A percentile compares a stretch with the other conserved stretches of the same genome.
phyloP scores from a whole-genome alignment of 345 rosid species.

The Laguncularia racemosa region DNA sequence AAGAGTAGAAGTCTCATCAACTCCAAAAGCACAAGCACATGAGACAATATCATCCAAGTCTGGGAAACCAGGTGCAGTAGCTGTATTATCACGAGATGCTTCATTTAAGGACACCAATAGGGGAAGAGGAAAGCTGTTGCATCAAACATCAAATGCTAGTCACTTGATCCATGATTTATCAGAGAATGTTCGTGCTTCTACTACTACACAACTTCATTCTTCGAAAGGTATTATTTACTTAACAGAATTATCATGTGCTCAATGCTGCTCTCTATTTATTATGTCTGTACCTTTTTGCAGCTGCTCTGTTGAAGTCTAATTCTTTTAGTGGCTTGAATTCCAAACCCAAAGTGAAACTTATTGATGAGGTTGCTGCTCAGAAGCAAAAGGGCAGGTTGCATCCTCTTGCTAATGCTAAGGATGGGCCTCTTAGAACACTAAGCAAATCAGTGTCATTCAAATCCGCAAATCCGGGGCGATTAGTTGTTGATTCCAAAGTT shows the following conservation, averaged over 20 bases:
- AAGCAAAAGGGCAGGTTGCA: slow-evolving; percentile 48
- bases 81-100: slow-evolving; percentile 44
- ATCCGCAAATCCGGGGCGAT: slow-evolving; percentile 34
- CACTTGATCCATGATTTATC: slow-evolving; percentile 27
- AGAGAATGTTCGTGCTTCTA: slow-evolving; percentile 38
- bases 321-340: slow-evolving; percentile 54
- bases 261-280: not conserved
- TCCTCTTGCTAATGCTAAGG: slow-evolving; percentile 42
- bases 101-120: slow-evolving; percentile 53
- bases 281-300: slow-evolving; percentile 29
- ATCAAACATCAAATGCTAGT: slow-evolving; percentile 34
- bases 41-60: slow-evolving; percentile 60
- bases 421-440: slow-evolving; percentile 39
- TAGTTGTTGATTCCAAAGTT: slow-evolving; percentile 45
- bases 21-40: slow-evolving; percentile 51
- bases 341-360: slow-evolving; percentile 60
- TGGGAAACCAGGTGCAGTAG: slow-evolving; percentile 35
- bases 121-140: slow-evolving; percentile 45
- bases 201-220: slow-evolving; percentile 35
- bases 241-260: not conserved
- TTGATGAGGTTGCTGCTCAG: slow-evolving; percentile 50
- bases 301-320: slow-evolving; percentile 60
- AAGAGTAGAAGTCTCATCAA: slow-evolving; percentile 36
- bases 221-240: slow-evolving; percentile 38
- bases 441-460: slow-evolving; percentile 72